Base-by-base conservation (phyloP, 371 early-diverging fungal genomes). In the Mortierella sp. region DNA sequence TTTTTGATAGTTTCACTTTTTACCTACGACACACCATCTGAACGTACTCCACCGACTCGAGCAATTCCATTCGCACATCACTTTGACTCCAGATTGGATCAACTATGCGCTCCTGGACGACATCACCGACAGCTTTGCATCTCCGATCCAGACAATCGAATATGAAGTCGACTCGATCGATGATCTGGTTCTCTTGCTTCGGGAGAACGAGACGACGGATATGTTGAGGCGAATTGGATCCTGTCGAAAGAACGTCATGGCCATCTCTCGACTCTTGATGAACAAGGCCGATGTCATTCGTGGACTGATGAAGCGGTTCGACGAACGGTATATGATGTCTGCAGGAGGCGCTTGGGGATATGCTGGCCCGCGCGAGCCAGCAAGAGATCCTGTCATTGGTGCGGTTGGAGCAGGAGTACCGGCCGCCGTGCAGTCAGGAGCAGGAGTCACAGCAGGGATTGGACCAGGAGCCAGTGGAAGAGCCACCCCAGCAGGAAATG, bases 121-220 rank as follows among this genome's bases (percentile, higher is more conserved):
- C 82, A 93, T 97, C 55, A 95, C 95, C 0, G 97, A 97, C 83
- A 91, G 92, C 18, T 96, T 96, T 88, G 94, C 95, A 60, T 97
- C 97, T 2, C 80, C 95, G 12, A 92, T 97, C 51, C 89, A 92
- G 29, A 91, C 93, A 16, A 93, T 96, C 73, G 97, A 97, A 84
- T 91, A 94, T n/a, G 97, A 98, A 88, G 97, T 97, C 2, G 97
- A 98, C 79, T 91, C 95, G 0, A 96, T 97, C 79, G 98, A 98
- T 81, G 97, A 98, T 46, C 83, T 98, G 14, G 98, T 98, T 0
- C 90, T 99, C 71, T 94, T 97, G 46, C 90, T 99, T 32, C 93
- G 94, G 71, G 97, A 97, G 82, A 94, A 95, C 10, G 97, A 97
- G 76, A 95, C 96, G 75, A 90, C 92, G 0, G 98, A 98, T 80